phyloP scores from a whole-genome alignment of 1,139 yeast genomes.

The Blastobotrys capitulatus region DNA sequence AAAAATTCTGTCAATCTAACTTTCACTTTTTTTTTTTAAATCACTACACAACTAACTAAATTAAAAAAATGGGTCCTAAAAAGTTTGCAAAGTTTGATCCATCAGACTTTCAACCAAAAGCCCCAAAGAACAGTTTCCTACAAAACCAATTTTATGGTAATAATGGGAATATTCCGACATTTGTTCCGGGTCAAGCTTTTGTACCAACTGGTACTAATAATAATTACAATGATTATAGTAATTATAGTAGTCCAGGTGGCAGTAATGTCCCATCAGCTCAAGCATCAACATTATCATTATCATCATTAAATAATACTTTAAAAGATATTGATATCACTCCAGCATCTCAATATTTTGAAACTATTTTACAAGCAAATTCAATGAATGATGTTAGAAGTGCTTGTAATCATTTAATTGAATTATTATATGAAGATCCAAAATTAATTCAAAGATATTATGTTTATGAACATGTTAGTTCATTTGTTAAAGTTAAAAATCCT shows the following conservation, averaged over 20 bases:
- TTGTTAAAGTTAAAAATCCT: constrained; percentile 69
- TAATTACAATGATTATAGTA: not conserved
- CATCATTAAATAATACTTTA: constrained; percentile 68
- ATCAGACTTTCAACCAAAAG: constrained; percentile 1
- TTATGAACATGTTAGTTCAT: constrained; percentile 53
- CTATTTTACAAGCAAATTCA: constrained; percentile 52
- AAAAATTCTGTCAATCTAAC: not conserved
- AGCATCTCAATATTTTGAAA: constrained; percentile 52
- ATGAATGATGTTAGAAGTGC: constrained; percentile 62
- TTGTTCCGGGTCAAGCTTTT: constrained; percentile 2
- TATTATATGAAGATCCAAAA: constrained; percentile 44
- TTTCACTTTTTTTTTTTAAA: not conserved
- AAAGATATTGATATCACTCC: constrained; percentile 66
- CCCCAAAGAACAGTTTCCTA: not conserved
- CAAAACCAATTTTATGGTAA: not conserved
- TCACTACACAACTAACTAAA: not conserved
- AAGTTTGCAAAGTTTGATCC: constrained; percentile 7
- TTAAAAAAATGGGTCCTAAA: constrained; percentile 5
- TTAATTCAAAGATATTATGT: constrained; percentile 61
- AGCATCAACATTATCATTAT: constrained; percentile 55
- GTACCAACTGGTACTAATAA: no score
- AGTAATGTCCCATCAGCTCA: constrained; percentile 20
- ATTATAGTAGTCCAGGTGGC: constrained; percentile 10
- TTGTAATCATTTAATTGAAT: constrained; percentile 50
- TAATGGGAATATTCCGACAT: not conserved